Conservation (phyloP, 2,329 filamentous ascomycete genomes). For the Aspergillus carbonarius region DNA sequence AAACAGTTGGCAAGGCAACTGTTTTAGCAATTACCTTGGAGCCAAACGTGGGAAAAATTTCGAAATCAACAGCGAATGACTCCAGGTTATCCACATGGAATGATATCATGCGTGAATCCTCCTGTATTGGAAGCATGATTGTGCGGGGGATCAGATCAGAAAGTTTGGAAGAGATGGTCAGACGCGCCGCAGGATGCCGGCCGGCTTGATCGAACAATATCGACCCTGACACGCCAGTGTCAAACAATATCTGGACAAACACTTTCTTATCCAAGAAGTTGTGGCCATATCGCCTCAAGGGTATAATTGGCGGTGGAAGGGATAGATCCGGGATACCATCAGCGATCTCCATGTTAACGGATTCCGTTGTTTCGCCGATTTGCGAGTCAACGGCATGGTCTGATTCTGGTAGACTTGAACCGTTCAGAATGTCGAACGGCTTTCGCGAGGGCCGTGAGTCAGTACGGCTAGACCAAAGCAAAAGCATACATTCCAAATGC, state of each 20-base stretch:
- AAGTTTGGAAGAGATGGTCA: constrained; percentile 94
- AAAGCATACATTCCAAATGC: constrained; percentile 87
- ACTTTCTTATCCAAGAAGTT: constrained; percentile 99
- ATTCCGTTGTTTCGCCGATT: constrained; percentile 38
- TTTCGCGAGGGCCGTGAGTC: constrained; percentile 25
- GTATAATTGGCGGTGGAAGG: constrained; percentile 92
- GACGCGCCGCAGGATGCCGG: constrained; percentile 89
- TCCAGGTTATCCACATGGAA: constrained; percentile 96
- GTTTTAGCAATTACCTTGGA: constrained; percentile 97
- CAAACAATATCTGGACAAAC: constrained; percentile 89
- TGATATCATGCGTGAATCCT: constrained; percentile 88
- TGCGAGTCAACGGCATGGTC: constrained; percentile 26
- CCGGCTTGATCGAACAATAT: constrained; percentile 96
- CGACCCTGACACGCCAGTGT: constrained; percentile 64
- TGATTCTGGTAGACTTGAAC: constrained; percentile 30
- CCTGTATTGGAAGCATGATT: constrained; percentile 90
- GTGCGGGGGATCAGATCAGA: constrained; percentile 97
- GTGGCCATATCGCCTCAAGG: constrained; percentile 89
- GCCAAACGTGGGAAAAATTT: constrained; percentile 95
- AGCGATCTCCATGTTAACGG: constrained; percentile 66
- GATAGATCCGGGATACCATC: constrained; percentile 92
- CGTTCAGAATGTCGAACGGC: constrained; percentile 37
- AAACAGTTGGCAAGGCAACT: constrained; percentile 83
- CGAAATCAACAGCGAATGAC: constrained; percentile 91
- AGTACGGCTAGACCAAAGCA: constrained; percentile 57